These are phyloP conservation scores for Flaveria trinervia DNA, from an alignment of 129 eudicot species.

Conservation along the genomic window DNA sequence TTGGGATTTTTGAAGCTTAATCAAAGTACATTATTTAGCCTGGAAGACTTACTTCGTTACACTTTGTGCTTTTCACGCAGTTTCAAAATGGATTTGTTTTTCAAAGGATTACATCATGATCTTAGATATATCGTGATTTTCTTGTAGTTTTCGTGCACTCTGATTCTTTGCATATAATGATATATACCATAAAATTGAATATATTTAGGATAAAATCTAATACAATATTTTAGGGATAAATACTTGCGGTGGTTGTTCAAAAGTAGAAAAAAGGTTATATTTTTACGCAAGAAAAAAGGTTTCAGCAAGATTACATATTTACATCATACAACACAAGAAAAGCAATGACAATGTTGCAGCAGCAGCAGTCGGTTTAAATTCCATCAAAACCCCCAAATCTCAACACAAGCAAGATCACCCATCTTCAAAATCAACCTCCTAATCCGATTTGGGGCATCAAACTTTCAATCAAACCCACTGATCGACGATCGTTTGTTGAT, in stretches of 20 bases:
- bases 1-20: no score
- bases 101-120: no score
- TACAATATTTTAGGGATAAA: not conserved
- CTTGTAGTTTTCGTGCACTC: no score
- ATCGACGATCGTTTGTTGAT: not conserved
- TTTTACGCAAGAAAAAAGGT: not conserved
- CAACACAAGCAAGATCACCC: not conserved
- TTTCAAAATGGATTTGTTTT: no score
- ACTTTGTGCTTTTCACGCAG: no score
- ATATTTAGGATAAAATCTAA: no score
- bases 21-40: no score
- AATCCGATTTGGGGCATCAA: not conserved
- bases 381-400: constrained; percentile 20
- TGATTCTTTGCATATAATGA: no score
- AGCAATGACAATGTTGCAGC: constrained; percentile 9
- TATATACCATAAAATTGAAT: no score
- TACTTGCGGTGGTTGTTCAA: not conserved
- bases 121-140: no score
- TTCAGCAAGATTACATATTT: not conserved
- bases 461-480: not conserved
- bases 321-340: constrained; percentile 4
- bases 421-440: not conserved
- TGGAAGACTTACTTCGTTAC: no score
- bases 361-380: constrained; percentile 3
- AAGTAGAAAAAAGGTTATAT: not conserved